Conservation (phyloP, 2,329 filamentous ascomycete genomes). For the Sarocladiaceae sp. region DNA sequence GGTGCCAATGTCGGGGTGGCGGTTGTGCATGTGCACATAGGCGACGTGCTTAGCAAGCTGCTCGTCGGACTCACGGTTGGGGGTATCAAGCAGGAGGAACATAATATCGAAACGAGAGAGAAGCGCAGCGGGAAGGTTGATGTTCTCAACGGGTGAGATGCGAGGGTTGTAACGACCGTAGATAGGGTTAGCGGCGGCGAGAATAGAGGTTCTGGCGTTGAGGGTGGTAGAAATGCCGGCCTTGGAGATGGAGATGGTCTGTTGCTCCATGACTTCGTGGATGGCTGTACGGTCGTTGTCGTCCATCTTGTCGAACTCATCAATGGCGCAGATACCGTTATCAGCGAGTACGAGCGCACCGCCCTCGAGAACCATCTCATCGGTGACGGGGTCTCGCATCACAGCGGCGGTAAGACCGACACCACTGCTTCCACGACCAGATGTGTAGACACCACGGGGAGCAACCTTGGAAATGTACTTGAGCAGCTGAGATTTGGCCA, state of each 20-base stretch:
- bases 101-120: constrained; percentile 96
- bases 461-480: constrained; percentile 99
- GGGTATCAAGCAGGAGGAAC: constrained; percentile 94
- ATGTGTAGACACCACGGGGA: constrained; percentile 83
- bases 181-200: constrained; percentile 93
- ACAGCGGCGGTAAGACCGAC: constrained; percentile 80
- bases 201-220: constrained; percentile 92
- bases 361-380: constrained; percentile 80
- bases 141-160: constrained; percentile 96
- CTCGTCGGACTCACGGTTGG: constrained; percentile 82
- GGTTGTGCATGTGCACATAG: constrained; percentile 94
- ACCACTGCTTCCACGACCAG: constrained; percentile 74
- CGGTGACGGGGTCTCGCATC: constrained; percentile 78
- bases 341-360: constrained; percentile 76
- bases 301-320: constrained; percentile 89
- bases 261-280: constrained; percentile 86
- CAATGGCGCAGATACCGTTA: constrained; percentile 82
- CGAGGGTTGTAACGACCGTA: constrained; percentile 98
- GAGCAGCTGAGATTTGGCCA: constrained; percentile 95
- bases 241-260: constrained; percentile 82
- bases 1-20: constrained; percentile 70
- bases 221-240: constrained; percentile 70
- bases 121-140: constrained; percentile 95
- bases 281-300: constrained; percentile 78
- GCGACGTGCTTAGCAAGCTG: constrained; percentile 94